Base-by-base conservation (phyloP, 768 basidiomycete genomes). In the Chalciporus piperatus region DNA sequence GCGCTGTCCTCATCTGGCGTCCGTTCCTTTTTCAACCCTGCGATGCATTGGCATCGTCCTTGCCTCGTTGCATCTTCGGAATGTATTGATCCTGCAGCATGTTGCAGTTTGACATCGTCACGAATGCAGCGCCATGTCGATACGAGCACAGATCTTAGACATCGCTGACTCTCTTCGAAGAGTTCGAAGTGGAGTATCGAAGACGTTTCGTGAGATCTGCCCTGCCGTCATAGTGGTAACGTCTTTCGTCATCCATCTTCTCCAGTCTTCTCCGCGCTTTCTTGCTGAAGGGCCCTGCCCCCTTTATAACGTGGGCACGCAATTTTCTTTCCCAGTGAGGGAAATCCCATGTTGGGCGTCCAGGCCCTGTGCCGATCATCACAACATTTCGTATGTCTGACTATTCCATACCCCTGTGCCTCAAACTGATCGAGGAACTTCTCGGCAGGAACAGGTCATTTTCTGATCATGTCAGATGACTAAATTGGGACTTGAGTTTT, bases 221-320 rank as follows among this genome's bases (percentile, higher is more conserved):
- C 14, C 16, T 42, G 41, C 23, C 14, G 25, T 43, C 14, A 28
- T 43, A 27, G 9, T 9, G 51, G 46, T 52, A 46, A 40, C 11
- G 17, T 44, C 45, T 23, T 41, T 11, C 44, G 25, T 33, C 25
- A 52, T 30, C 27, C 35, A 25, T 30, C 17, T 37, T 56, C 56
- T 52, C 54, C 51, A 56, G 28, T 30, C 17, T 37, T 56, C 56
- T 52, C 54, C 51, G 59, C 47, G 44, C 45, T 35, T 35, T 56
- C 48, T 49, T 43, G 55, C 53, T 40, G 32, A 37, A 12, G 50
- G 22, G n/a, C n/a, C n/a, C n/a, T 22, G 12, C n/a, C 32, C 48
- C 41, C 35, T 33, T 22, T 7, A 27, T 42, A 27, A 16, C 13
- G 14, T 12, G 20, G 7, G 12, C 22, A 13, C 40, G 32, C 32